These are phyloP conservation scores for Ustulina deusta DNA, from an alignment of 2,329 filamentous ascomycete genomes.

Conservation along the genomic window DNA sequence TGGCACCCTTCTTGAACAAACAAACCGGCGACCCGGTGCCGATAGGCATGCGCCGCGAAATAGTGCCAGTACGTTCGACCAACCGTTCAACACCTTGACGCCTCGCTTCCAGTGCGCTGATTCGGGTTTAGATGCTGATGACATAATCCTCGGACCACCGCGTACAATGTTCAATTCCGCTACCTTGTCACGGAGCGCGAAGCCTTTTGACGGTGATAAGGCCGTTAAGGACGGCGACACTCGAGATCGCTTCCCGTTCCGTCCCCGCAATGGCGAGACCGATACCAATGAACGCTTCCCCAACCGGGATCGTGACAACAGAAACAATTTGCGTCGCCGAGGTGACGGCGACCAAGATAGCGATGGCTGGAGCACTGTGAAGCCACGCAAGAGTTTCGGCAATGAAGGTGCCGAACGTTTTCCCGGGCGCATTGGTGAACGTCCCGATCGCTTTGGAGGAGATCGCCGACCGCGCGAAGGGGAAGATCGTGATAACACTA, in stretches of 20 bases:
- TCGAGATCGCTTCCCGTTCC: slow-evolving; percentile 71
- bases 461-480: slow-evolving; percentile 58
- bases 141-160: slow-evolving; percentile 87
- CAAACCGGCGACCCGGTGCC: slow-evolving; percentile 63
- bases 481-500: slow-evolving; percentile 64
- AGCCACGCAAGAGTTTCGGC: slow-evolving; percentile 79
- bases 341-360: slow-evolving; percentile 69
- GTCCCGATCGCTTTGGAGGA: slow-evolving; percentile 57
- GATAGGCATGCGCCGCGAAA: slow-evolving; percentile 69
- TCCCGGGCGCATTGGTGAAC: slow-evolving; percentile 71
- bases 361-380: slow-evolving; percentile 80
- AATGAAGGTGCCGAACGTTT: slow-evolving; percentile 79
- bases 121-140: slow-evolving; percentile 71
- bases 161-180: slow-evolving; percentile 85
- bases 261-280: slow-evolving; percentile 62
- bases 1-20: slow-evolving; percentile 60
- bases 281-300: slow-evolving; percentile 55
- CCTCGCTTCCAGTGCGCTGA: slow-evolving; percentile 45
- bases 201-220: slow-evolving; percentile 66
- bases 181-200: slow-evolving; percentile 64
- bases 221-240: slow-evolving; percentile 62
- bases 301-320: slow-evolving; percentile 60
- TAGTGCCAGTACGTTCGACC: slow-evolving; percentile 63
- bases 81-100: background rate
- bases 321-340: slow-evolving; percentile 64